A percentile compares a stretch with the other conserved stretches of the same genome.
These are phyloP conservation scores for Neoboletus magnificus DNA, from an alignment of 768 basidiomycete genomes.

Conservation along the genomic window DNA sequence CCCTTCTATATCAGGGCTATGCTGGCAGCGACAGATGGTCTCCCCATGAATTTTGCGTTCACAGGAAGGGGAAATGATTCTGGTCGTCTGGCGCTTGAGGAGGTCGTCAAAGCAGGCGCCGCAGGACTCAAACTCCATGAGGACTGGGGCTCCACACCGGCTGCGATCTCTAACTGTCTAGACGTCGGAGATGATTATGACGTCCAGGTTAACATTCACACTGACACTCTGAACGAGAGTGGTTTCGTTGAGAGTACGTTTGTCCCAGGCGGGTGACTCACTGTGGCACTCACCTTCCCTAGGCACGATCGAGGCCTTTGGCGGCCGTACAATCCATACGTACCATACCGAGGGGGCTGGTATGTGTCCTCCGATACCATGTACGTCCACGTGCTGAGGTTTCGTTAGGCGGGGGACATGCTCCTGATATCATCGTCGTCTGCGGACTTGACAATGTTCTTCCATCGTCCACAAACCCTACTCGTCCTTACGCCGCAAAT, in stretches of 20 bases:
- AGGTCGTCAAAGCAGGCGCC: slow-evolving; percentile 80
- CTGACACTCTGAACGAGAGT: slow-evolving; percentile 95
- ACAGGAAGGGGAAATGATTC: slow-evolving; percentile 98
- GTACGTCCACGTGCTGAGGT: not conserved
- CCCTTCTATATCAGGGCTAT: slow-evolving; percentile 88
- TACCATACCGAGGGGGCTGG: slow-evolving; percentile 98
- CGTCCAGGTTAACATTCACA: slow-evolving; percentile 94
- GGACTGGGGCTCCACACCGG: slow-evolving; percentile 94
- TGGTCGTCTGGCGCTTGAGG: slow-evolving; percentile 67
- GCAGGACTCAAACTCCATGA: slow-evolving; percentile 94
- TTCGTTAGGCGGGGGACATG: slow-evolving; percentile 80
- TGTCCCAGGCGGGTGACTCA: not conserved
- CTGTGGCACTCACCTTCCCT: slow-evolving; percentile 6
- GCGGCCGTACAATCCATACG: slow-evolving; percentile 88
- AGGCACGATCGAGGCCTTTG: slow-evolving; percentile 91
- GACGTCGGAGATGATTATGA: slow-evolving; percentile 88
- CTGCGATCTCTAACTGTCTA: slow-evolving; percentile 71
- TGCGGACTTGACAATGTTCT: slow-evolving; percentile 86
- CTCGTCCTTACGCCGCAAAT: slow-evolving; percentile 85
- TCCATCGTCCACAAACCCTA: slow-evolving; percentile 96
- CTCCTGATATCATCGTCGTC: slow-evolving; percentile 98
- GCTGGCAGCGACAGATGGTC: slow-evolving; percentile 85
- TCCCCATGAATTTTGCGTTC: slow-evolving; percentile 91
- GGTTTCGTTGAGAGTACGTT: slow-evolving; percentile 89
- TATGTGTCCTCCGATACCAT: slow-evolving; percentile 20